Evolutionary conservation across 2,329 filamentous ascomycete species (phyloP).

Genomic region (Ascocoryne sarcoides): DNA sequence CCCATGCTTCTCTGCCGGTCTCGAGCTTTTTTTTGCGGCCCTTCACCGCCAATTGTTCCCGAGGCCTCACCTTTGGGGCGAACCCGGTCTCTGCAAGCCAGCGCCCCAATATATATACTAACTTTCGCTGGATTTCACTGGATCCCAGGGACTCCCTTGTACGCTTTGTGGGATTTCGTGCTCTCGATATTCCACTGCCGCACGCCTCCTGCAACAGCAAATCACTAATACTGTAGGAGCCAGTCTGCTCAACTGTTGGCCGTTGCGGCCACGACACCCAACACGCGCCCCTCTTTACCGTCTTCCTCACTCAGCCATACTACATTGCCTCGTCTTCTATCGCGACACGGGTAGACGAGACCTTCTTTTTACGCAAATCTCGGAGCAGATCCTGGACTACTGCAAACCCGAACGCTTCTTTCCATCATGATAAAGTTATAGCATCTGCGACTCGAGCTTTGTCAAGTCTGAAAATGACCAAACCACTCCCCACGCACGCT

Average conservation of each 20-base stretch:
- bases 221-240: conserved; percentile 1
- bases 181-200: conserved; percentile 4
- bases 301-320: conserved; percentile 15
- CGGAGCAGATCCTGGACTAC: conserved; percentile 7
- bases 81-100: too few species aligned
- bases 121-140: too few species aligned
- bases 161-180: too few species aligned
- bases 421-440: conserved; percentile 28
- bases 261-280: conserved; percentile 16
- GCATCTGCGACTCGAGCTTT: conserved; percentile 19
- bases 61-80: neutral
- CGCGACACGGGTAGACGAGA: neutral
- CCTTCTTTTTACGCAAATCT: conserved; percentile 9
- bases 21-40: neutral
- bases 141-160: too few species aligned
- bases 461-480: conserved; percentile 29
- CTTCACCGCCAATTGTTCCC: neutral
- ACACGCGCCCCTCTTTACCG: neutral
- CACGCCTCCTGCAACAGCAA: neutral
- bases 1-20: neutral
- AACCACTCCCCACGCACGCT: conserved; percentile 33
- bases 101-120: too few species aligned
- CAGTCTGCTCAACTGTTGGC: neutral
- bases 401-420: conserved; percentile 12
- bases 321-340: conserved; percentile 3